Evolutionary conservation across 495 filamentous ascomycete species (phyloP), one percentile per base, ranked within the genome.

Genomic region (Venustampulla echinocandica): DNA sequence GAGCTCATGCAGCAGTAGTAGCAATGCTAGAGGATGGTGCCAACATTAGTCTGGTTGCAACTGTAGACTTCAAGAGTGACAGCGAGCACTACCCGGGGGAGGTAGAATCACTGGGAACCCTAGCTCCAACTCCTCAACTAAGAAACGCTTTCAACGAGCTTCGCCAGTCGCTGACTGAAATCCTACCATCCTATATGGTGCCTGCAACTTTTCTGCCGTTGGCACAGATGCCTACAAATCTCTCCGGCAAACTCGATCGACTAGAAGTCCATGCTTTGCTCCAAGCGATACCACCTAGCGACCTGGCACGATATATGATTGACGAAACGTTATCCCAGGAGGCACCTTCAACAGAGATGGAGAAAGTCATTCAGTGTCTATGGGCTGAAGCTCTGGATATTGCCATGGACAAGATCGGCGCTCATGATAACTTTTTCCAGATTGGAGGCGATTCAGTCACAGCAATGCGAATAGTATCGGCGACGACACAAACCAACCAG

Each of bases 401-500:
- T 30, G 7, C 27, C 7, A 30, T 30, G 27, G 27, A 30, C 27
- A 30, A 30, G 7, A 42, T 42, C 39, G 15, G 14, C 10, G 10
- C 36, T 21, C 13, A 20, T 25, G 40, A 43, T 14, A 70, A 63
- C 59, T 77, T 78, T 60, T 76, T 77, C 55, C 54, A 50, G 13
- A 22, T 73, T 3, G 75, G 75, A 6, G 75, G 75, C 4, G 71
- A 77, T 42, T 74, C 71, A 4, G 57, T 76, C 33, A 57, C 52
- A 11, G 74, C 73, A 1, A 76, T 79, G 71, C 27, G 27, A 30
- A 30, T 30, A 7, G 27, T 30, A 30, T 7, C 27, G n/a, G 27
- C 27, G n/a, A 30, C 27, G n/a, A 30, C 27, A 30, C 27, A n/a
- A 30, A 30, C 27, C 27, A 30, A 30, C 27, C 27, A 30, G n/a